Base-by-base conservation (phyloP, 2,329 filamentous ascomycete genomes). In the Colletotrichum orbiculare region DNA sequence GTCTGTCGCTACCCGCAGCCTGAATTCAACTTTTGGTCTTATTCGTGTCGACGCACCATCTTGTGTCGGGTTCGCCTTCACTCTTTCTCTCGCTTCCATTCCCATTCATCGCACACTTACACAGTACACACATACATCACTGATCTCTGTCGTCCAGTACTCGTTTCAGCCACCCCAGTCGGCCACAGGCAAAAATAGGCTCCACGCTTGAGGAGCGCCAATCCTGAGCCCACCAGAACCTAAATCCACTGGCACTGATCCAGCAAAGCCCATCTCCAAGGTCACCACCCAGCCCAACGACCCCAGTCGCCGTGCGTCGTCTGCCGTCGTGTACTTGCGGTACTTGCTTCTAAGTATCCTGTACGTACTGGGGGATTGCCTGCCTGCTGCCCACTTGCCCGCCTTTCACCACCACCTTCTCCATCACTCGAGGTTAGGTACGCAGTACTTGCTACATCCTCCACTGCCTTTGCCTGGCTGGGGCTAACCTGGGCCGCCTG, bases 171-270 rank as follows among this genome's bases (percentile, higher is more conserved):
- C 64, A 66, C 64, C 64, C 64, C 48, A 66, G 64, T 66, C 64
- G 48, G 50, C 60, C 48, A 60, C 60, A 64, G 54, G 64, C 64
- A 64, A 60, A 66, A 66, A 64, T 66, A 66, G 64, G 64, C 64
- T 66, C 60, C 64, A 66, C 60, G 64, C 62, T 66, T 66, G 64
- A 64, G 64, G 54, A 41, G 64, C 64, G 64, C 54, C 64, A 66
- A 66, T 66, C 64, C 64, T 64, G 64, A 64, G 64, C 38, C 64
- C 60, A 66, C 64, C 54, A 66, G 64, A 66, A 66, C 64, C 64
- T 66, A 64, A 64, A 66, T 66, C 60, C 54, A 66, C 60, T 64
- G 62, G 62, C 52, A 65, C 62, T 65, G 62, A 62, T 62, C 62
- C 39, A 65, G 62, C 62, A 62, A 65, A 62, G 58, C 52, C 58